Evolutionary conservation across 805 yeast species (phyloP), one percentile per base, ranked within the genome.

Genomic region (Hanseniaspora singularis): DNA sequence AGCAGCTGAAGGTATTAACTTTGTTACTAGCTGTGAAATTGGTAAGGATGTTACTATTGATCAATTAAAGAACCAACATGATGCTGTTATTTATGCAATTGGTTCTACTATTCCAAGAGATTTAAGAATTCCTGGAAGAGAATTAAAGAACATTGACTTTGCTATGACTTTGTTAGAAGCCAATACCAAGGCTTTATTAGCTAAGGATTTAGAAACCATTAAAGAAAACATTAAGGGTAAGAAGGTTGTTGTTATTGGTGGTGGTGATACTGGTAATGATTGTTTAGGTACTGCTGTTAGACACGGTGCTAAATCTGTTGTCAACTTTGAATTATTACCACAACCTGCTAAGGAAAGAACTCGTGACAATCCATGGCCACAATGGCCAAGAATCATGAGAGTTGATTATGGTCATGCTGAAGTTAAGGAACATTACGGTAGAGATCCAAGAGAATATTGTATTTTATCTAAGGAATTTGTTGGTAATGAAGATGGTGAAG

Each of bases 251-350:
- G 97, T 89, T 48, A 89, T 89, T 70, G 98, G 98, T 59, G 98
- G 98, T 71, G 98, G 98, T 77, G 98, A 89, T 66, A 89, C 97
- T 30, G 98, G 98, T 76, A 89, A 89, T 63, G 98, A 89, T 72
- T 89, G 97, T 76, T 74, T 89, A 59, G 97, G 97, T 67, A 89
- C 98, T 37, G 76, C 96, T 19, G 88, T 92, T 32, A 81, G 97
- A 69, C 97, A 92, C 63, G 96, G 96, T 36, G 97, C 97, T 52
- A 79, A 83, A 63, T 82, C 94, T 9, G 96, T 92, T 50, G 74
- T 79, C 53, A 89, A 89, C 74, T 92, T 89, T 64, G 98, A 89
- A 70, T 73, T 89, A 62, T 71, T 89, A 56, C 98, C 98, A 50
- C 78, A 81, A 57, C 98, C 98, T 53, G 84, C 96, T 31, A 72